These are phyloP conservation scores for Quercus ilex DNA, from an alignment of 306 rosid genomes.

Conservation along the genomic window DNA sequence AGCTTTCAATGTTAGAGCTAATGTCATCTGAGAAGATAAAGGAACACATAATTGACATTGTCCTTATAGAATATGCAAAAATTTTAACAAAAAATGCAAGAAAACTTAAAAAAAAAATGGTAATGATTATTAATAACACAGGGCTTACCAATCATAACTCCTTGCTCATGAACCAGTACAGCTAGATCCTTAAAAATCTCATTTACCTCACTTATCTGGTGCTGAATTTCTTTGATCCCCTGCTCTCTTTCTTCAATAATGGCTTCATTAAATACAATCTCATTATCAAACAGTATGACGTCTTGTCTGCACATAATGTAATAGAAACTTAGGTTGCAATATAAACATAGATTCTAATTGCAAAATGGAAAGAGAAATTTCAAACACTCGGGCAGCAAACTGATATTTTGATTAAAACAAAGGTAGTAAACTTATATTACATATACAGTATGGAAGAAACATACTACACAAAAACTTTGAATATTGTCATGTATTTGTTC, in stretches of 20 bases:
- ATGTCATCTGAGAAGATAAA: conserved; percentile 59
- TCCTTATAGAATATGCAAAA: background rate
- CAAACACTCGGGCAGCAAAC: no score
- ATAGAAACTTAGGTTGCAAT: conserved; percentile 2
- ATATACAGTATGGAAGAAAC: no score
- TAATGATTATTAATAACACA: background rate
- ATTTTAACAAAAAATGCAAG: background rate
- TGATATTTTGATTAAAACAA: no score
- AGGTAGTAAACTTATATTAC: no score
- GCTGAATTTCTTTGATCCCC: conserved; percentile 93
- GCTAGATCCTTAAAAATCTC: conserved; percentile 97
- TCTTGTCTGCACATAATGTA: conserved; percentile 61
- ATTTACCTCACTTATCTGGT: conserved; percentile 92
- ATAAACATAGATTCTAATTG: background rate
- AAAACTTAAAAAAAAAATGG: background rate
- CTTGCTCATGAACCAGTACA: conserved; percentile 91
- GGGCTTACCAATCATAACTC: conserved; percentile 73
- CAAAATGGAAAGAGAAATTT: no score
- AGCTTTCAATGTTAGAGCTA: conserved; percentile 68
- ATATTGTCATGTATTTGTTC: no score
- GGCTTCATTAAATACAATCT: conserved; percentile 87
- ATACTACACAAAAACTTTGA: no score
- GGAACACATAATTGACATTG: background rate
- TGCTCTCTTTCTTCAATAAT: conserved; percentile 96
- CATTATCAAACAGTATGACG: conserved; percentile 70